Conservation (phyloP, 192 early-diverging fungal genomes). For the Cetraspora pellucida region DNA sequence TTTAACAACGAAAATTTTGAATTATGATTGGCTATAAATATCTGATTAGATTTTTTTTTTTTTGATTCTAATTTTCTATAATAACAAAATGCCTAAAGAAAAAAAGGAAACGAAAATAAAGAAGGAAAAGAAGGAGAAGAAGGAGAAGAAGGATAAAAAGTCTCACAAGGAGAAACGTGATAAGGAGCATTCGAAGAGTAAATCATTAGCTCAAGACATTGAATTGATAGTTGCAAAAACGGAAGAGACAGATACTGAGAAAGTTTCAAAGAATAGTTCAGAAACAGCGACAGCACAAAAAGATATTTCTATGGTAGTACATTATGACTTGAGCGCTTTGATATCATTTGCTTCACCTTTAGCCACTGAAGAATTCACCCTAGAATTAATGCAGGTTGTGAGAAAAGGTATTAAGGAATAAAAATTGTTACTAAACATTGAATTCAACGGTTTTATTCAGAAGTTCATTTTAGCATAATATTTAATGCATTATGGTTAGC, state of each 20-base stretch:
- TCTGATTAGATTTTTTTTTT: too few relatives aligned
- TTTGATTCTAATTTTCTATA: too few relatives aligned
- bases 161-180: conserved; percentile 59
- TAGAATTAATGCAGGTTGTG: conserved; percentile 86
- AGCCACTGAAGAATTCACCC: conserved; percentile 80
- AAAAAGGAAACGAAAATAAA: conserved; percentile 15
- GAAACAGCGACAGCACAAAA: background rate
- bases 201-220: background rate
- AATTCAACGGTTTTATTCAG: background rate
- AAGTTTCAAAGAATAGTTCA: conserved; percentile 34
- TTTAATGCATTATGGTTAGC: conserved; percentile 48
- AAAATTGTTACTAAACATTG: background rate
- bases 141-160: conserved; percentile 42
- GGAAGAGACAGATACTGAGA: conserved; percentile 55
- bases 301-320: conserved; percentile 43
- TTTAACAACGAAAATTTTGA: too few relatives aligned
- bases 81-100: conserved; percentile 23
- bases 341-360: conserved; percentile 80
- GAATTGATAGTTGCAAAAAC: conserved; percentile 12
- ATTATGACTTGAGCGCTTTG: conserved; percentile 53
- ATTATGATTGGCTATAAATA: background rate
- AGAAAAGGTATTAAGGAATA: conserved; percentile 74
- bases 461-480: background rate
- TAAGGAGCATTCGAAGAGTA: background rate
- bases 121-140: conserved; percentile 42